Percentiles rank a stretch among this genome's conserved stretches.
Evolutionary conservation across 2,329 filamentous ascomycete genomes (phyloP).

Genomic region (Ascocoryne sarcoides): DNA sequence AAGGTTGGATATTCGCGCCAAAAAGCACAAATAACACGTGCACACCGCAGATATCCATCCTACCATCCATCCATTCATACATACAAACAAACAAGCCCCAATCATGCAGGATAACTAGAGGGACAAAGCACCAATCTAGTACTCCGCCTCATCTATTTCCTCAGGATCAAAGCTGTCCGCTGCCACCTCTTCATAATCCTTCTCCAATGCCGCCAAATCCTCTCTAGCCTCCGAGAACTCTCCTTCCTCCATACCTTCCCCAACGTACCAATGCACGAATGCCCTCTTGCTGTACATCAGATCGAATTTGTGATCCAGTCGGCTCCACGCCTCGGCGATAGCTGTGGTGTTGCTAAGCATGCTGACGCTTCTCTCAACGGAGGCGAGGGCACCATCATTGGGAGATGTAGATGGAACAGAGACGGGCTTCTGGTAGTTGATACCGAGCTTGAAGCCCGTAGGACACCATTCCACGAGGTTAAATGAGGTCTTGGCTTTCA

Average conservation of each 20-base stretch:
- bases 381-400: slow-evolving; percentile 83
- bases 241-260: slow-evolving; percentile 63
- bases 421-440: slow-evolving; percentile 98
- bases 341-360: slow-evolving; percentile 62
- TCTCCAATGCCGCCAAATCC: slow-evolving; percentile 56
- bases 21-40: too few species aligned
- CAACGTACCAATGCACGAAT: slow-evolving; percentile 65
- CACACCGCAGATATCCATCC: too few species aligned
- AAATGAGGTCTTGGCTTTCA: slow-evolving; percentile 99
- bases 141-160: slow-evolving; percentile 32
- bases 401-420: slow-evolving; percentile 54
- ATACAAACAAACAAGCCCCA: too few species aligned
- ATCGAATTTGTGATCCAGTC: slow-evolving; percentile 59
- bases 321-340: slow-evolving; percentile 56
- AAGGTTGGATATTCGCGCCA: too few species aligned
- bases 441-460: slow-evolving; percentile 99
- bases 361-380: slow-evolving; percentile 65
- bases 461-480: slow-evolving; percentile 99
- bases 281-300: slow-evolving; percentile 63
- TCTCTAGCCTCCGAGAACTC: slow-evolving; percentile 59
- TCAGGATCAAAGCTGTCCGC: slow-evolving; percentile 43
- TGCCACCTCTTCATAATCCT: slow-evolving; percentile 57
- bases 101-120: too few species aligned
- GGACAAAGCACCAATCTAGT: slow-evolving; percentile 15
- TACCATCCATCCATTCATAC: too few species aligned